phyloP scores from a whole-genome alignment of 805 yeast genomes.

The Starmerella sp. region DNA sequence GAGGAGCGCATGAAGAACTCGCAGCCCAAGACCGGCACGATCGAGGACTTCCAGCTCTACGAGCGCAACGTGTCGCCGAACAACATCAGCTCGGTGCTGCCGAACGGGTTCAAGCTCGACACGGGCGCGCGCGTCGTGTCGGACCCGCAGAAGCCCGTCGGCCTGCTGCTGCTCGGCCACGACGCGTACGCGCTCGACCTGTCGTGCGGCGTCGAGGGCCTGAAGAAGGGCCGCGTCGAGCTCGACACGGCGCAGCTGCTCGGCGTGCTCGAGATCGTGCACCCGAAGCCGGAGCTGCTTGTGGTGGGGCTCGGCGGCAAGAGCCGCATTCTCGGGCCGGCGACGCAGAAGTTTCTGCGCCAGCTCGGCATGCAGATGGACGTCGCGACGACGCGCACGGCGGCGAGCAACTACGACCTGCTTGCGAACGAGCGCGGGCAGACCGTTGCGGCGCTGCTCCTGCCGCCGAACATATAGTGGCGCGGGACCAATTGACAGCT shows the following conservation, averaged over 20 bases:
- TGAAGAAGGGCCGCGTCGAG: constrained; percentile 45
- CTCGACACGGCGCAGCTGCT: constrained; percentile 35
- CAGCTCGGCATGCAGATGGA: constrained; percentile 61
- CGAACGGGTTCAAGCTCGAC: constrained; percentile 52
- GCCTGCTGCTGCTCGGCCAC: constrained; percentile 29
- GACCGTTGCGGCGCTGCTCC: constrained; percentile 58
- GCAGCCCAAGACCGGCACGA: constrained; percentile 22
- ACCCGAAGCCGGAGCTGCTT: constrained; percentile 69
- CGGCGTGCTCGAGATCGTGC: constrained; percentile 41
- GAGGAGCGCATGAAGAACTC: constrained; percentile 21
- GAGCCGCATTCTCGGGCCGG: constrained; percentile 51
- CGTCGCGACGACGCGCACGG: constrained; percentile 49
- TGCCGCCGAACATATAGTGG: constrained; percentile 48
- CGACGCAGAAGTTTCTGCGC: constrained; percentile 39
- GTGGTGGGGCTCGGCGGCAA: constrained; percentile 57
- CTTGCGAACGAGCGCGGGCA: constrained; percentile 61
- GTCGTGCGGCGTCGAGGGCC: constrained; percentile 31
- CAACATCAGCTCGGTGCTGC: constrained; percentile 40
- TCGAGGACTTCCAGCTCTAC: constrained; percentile 36
- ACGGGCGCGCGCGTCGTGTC: constrained; percentile 32
- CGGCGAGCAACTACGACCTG: constrained; percentile 60
- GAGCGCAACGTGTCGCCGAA: constrained; percentile 38
- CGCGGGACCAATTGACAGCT: too few species aligned
- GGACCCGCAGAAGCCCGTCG: constrained; percentile 22
- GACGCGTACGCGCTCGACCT: constrained; percentile 55